Evolutionary conservation across 2,329 filamentous ascomycete species (phyloP), one percentile per base, ranked within the genome.

Genomic region (Talaromyces sp.): DNA sequence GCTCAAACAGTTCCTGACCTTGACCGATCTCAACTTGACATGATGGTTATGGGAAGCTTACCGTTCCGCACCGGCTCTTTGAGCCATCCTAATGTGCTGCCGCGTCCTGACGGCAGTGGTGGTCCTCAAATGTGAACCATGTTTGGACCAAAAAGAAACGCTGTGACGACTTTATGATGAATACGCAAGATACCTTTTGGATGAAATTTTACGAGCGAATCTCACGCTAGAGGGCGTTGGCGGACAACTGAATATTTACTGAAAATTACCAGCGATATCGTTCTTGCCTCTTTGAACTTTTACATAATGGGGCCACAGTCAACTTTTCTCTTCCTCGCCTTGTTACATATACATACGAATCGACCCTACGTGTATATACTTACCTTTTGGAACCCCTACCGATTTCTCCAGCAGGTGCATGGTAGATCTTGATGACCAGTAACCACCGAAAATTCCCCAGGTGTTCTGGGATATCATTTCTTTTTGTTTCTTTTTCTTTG

Each of bases 21-120:
- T 47, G n/a, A 53, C 10, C 56, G 60, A 51, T 30, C 60, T 52
- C 56, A 59, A 13, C 25, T 59, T 13, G 57, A 62, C 8, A 44
- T 59, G n/a, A 44, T 57, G 39, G 51, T 52, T 53, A 62, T 62
- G 56, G 42, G 33, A 13, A 52, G 15, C 25, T 30, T 62, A 32
- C 65, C 72, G 15, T 74, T 74, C 62, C 72, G 71, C 39, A 71
- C 68, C 15, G 72, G 71, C 27, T 75, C 69, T 1, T 57, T 74
- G 30, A 70, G 68, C 17, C 73, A 73, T 59, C 69, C 69, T 7
- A 67, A 71, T 54, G 28, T 62, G 25, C 47, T 61, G n/a, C 61
- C 56, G 32, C 61, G 27, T 19, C 55, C 30, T 17, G 55, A 57
- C 44, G 55, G 47, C 30, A 44, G 19, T 22, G 22, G 44, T 25